Percentiles rank a stretch among this genome's conserved stretches.
Evolutionary conservation across 2,329 filamentous ascomycete species (phyloP).

Genomic region (Colletotrichum tofieldiae): DNA sequence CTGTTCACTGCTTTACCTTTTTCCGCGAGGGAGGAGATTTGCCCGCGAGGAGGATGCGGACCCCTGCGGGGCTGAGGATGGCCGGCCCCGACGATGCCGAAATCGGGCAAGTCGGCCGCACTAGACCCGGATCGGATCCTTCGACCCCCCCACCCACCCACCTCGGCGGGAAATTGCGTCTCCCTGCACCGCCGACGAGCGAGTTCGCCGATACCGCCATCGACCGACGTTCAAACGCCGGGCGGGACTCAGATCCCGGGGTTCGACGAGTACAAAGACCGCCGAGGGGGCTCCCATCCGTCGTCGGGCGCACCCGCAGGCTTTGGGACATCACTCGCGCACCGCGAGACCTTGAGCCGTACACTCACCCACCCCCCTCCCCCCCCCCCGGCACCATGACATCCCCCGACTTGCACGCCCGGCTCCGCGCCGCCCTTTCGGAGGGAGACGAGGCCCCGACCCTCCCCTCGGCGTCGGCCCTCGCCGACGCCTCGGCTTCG

Average conservation of each 20-base stretch:
- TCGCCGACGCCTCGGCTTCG: slow-evolving; percentile 57
- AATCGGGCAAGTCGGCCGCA: slow-evolving; percentile 14
- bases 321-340: not conserved
- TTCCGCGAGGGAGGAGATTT: not conserved
- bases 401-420: slow-evolving; percentile 32
- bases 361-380: too few relatives aligned
- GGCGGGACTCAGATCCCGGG: slow-evolving; percentile 11
- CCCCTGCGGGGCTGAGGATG: not conserved
- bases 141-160: not conserved
- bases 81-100: slow-evolving; percentile 4
- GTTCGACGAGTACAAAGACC: not conserved
- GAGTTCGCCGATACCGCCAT: not conserved
- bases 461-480: slow-evolving; percentile 55
- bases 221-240: slow-evolving; percentile 28
- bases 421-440: slow-evolving; percentile 33
- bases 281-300: not conserved
- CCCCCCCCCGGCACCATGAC: slow-evolving; percentile 1
- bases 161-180: slow-evolving; percentile 2
- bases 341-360: not conserved
- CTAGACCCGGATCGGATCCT: slow-evolving; percentile 19
- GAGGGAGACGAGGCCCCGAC: slow-evolving; percentile 48
- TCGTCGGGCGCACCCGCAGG: not conserved
- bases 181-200: not conserved
- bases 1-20: not conserved
- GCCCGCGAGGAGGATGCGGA: not conserved